Percentiles rank a stretch among this genome's conserved stretches.
Conservation (phyloP, 2,329 filamentous ascomycete genomes). For the Fragosphaeria purpurea region DNA sequence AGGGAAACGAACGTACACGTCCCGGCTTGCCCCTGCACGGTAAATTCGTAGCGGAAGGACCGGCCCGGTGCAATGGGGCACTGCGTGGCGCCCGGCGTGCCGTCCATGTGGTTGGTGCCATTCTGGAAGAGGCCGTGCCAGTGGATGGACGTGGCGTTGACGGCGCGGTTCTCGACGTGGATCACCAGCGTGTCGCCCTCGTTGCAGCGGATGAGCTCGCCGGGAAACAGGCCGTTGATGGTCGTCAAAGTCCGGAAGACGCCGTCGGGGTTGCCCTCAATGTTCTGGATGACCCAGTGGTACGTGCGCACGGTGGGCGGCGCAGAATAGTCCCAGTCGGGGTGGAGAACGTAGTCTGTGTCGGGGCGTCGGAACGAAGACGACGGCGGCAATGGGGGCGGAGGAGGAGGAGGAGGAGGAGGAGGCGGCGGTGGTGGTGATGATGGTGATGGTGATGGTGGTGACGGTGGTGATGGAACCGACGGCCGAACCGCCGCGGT, state of each 20-base stretch:
- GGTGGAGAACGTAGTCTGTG: slow-evolving; percentile 46
- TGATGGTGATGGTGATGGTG: slow-evolving; percentile 17
- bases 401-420: no score
- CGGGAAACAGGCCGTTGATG: slow-evolving; percentile 66
- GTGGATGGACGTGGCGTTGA: slow-evolving; percentile 54
- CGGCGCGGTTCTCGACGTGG: slow-evolving; percentile 51
- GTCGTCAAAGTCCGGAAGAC: slow-evolving; percentile 51
- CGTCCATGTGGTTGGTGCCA: slow-evolving; percentile 62
- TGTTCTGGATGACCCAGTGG: slow-evolving; percentile 50
- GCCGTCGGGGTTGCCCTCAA: slow-evolving; percentile 59
- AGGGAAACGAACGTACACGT: slow-evolving; percentile 26
- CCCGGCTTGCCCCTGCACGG: slow-evolving; percentile 19
- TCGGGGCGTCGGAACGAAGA: slow-evolving; percentile 27
- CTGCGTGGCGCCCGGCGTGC: slow-evolving; percentile 49
- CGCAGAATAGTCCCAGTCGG: slow-evolving; percentile 44
- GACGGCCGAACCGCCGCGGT: slow-evolving; percentile 27
- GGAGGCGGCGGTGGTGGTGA: slow-evolving; percentile 23
- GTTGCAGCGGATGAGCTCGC: slow-evolving; percentile 62
- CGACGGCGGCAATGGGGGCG: no score
- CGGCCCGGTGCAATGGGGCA: slow-evolving; percentile 48
- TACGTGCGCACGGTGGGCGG: slow-evolving; percentile 43
- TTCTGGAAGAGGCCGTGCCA: slow-evolving; percentile 69
- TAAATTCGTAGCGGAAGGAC: slow-evolving; percentile 43
- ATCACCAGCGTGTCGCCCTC: slow-evolving; percentile 63
- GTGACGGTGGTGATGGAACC: slow-evolving; percentile 45